Conservation (phyloP, 306 rosid species). For the Cucurbita maxima region DNA sequence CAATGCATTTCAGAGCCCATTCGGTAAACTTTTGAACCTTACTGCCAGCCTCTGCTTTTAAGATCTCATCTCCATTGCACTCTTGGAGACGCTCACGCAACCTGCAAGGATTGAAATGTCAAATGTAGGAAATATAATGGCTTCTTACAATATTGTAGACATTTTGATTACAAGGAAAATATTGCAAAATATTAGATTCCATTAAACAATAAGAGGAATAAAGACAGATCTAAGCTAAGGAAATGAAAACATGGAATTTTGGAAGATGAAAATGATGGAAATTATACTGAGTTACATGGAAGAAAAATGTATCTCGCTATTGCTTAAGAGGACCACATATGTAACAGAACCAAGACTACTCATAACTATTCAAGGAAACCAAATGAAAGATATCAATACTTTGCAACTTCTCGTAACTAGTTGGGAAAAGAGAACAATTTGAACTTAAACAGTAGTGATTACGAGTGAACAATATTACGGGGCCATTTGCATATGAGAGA, state of each 20-base stretch:
- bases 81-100: slow-evolving; percentile 82
- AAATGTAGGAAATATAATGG: neutral
- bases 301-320: neutral
- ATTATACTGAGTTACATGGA: neutral
- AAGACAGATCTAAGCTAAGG: neutral
- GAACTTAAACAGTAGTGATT: neutral
- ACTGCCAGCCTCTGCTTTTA: slow-evolving; percentile 75
- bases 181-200: no score
- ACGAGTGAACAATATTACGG: neutral
- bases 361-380: neutral
- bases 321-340: neutral
- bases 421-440: neutral
- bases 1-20: slow-evolving; percentile 86
- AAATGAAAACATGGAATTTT: neutral
- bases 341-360: neutral
- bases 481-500: neutral
- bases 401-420: neutral
- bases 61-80: slow-evolving; percentile 78
- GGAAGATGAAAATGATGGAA: neutral
- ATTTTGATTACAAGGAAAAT: neutral
- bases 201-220: neutral
- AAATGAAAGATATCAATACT: neutral
- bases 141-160: neutral
- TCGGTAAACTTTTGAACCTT: slow-evolving; percentile 82
- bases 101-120: slow-evolving; percentile 18